Percentiles rank a stretch among this genome's conserved stretches.
These are phyloP conservation scores for Pseudofabraea citricarpa DNA, from an alignment of 2,329 filamentous ascomycete species.

Conservation along the genomic window DNA sequence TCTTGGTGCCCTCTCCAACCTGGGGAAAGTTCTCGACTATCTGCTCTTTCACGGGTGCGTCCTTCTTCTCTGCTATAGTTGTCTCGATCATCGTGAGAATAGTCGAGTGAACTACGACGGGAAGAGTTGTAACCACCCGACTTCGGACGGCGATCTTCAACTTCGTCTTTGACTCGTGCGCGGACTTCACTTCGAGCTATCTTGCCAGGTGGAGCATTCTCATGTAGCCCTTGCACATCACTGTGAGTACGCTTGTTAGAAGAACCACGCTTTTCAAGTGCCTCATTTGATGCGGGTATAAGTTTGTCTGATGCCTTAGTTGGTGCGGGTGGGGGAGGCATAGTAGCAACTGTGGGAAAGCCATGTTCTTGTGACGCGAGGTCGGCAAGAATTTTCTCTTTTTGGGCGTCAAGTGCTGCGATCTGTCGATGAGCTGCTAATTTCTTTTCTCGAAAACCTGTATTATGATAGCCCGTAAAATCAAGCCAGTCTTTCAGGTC, in stretches of 20 bases:
- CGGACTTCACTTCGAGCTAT: slow-evolving; percentile 20
- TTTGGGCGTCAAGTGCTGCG: slow-evolving; percentile 27
- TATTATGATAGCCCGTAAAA: slow-evolving; percentile 30
- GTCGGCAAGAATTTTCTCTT: slow-evolving; percentile 22
- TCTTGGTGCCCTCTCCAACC: slow-evolving; percentile 16
- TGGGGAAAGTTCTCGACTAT: slow-evolving; percentile 22
- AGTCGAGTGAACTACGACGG: slow-evolving; percentile 10
- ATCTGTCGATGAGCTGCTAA: slow-evolving; percentile 22
- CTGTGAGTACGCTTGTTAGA: slow-evolving; percentile 25
- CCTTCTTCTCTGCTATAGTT: slow-evolving; percentile 13
- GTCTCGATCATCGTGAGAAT: slow-evolving; percentile 17
- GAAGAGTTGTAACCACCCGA: slow-evolving; percentile 14
- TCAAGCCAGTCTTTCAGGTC: slow-evolving; percentile 32
- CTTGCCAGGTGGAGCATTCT: slow-evolving; percentile 14
- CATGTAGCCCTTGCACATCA: slow-evolving; percentile 17
- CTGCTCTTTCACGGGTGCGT: slow-evolving; percentile 10
- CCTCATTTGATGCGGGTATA: slow-evolving; percentile 8
- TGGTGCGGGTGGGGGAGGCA: slow-evolving; percentile 20
- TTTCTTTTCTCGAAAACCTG: slow-evolving; percentile 26
- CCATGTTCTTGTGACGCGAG: slow-evolving; percentile 20
- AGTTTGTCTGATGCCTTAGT: slow-evolving; percentile 8
- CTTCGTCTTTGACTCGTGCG: slow-evolving; percentile 14
- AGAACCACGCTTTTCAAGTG: slow-evolving; percentile 10
- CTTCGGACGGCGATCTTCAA: slow-evolving; percentile 14
- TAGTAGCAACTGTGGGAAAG: slow-evolving; percentile 9